Evolutionary conservation across 805 yeast species (phyloP).

Genomic region (Saccharomycopsis sp.): DNA sequence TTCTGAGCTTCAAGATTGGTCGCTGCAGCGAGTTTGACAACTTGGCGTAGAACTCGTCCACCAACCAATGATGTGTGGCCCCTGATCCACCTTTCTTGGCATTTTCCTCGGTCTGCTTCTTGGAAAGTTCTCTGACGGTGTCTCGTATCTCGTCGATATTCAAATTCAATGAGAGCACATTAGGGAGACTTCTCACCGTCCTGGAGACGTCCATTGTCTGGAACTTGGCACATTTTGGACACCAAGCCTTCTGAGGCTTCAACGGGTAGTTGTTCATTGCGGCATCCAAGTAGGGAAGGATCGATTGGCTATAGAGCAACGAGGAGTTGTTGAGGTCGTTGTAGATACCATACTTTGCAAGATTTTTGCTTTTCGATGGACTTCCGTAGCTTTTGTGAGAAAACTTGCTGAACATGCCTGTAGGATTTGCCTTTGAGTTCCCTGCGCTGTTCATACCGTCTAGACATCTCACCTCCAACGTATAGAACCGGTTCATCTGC

Average conservation of each 20-base stretch:
- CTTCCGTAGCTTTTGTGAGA: neutral
- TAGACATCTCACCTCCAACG: conserved; percentile 40
- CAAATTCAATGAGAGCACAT: conserved; percentile 56
- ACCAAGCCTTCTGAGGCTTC: conserved; percentile 43
- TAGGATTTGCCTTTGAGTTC: neutral
- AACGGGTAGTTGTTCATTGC: conserved; percentile 42
- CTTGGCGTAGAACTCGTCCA: conserved; percentile 50
- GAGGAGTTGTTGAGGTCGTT: conserved; percentile 6
- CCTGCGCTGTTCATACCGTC: neutral
- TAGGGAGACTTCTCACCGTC: conserved; percentile 51
- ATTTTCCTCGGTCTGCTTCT: conserved; percentile 4
- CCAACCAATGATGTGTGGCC: conserved; percentile 44
- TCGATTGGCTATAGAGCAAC: conserved; percentile 23
- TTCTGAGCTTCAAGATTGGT: conserved; percentile 30
- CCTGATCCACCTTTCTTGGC: conserved; percentile 4
- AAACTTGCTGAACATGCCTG: neutral
- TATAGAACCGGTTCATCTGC: conserved; percentile 31
- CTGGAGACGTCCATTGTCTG: conserved; percentile 51
- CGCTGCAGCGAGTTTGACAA: conserved; percentile 30
- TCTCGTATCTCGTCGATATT: conserved; percentile 52
- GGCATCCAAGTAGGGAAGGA: conserved; percentile 54
- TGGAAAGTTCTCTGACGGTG: conserved; percentile 33
- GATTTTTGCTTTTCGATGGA: neutral
- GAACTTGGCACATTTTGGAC: conserved; percentile 43
- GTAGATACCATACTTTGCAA: conserved; percentile 1